Base-by-base conservation (phyloP, 2,329 filamentous ascomycete species). In the Botrytis galanthina region DNA sequence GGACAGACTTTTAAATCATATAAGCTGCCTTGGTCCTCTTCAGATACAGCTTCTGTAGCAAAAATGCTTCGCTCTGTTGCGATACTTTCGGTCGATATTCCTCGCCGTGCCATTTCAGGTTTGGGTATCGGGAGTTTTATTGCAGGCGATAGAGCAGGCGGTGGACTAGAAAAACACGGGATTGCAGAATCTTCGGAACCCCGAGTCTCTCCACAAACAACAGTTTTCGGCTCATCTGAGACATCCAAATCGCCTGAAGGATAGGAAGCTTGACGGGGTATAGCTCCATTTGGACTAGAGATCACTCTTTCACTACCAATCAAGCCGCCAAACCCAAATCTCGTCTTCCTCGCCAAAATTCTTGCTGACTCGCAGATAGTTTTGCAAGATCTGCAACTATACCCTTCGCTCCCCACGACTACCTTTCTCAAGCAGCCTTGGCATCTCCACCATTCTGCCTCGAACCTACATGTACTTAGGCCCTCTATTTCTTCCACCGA, bases 391-490 rank as follows among this genome's bases (percentile, higher is more conserved):
- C 26, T 60, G 62, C 71, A 73, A 14, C 22, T 54, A n/a, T 48
- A 48, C 2, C 32, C 64, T n/a, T 69, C 44, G 1, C 18, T 26
- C 8, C n/a, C 7, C 1, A 72, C 6, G 1, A 26, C 7, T 3
- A 42, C 29, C 29, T 8, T 73, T 9, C 22, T 42, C 32, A 70
- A 16, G 16, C 64, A 73, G 0, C 10, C 39, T 3, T 44, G 42
- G 8, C 54, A 73, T 14, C 71, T 73, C 64, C 42, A 73, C 64
- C 39, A 73, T 3, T 61, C 42, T 32, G 22, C 37, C 35, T 72
- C 48, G 4, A 59, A n/a, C 2, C 20, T 57, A 32, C 10, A 66
- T 8, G 6, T 35, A 12, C 32, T 5, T 1, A 39, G 16, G 26
- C 18, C 8, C 6, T 51, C 29, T n/a, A 20, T 35, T 20, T 64